Percentiles rank a stretch among this genome's conserved stretches.
These are phyloP conservation scores for Aspergillus tamarii DNA, from an alignment of 2,329 filamentous ascomycete species.

Conservation along the genomic window DNA sequence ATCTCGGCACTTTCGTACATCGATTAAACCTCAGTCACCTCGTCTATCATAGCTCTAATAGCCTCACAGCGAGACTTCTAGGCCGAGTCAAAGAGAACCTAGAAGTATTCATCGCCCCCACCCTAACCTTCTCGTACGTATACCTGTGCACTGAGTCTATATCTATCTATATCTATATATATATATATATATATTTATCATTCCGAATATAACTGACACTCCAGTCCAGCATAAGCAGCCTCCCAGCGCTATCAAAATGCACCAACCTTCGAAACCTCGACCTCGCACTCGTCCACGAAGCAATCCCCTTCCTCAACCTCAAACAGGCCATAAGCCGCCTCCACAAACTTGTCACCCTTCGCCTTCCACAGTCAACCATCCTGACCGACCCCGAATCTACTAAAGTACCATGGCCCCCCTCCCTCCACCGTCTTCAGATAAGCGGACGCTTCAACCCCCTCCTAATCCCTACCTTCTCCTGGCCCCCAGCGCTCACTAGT, in stretches of 20 bases:
- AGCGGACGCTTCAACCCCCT: conserved; percentile 27
- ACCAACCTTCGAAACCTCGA: conserved; percentile 53
- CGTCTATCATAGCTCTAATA: conserved; percentile 63
- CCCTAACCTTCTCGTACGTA: conserved; percentile 58
- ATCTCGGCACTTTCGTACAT: conserved; percentile 54
- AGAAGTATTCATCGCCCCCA: conserved; percentile 60
- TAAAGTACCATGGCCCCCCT: conserved; percentile 30
- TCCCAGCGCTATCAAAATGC: conserved; percentile 61
- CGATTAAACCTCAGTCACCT: conserved; percentile 57
- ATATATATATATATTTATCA: no score
- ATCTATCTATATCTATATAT: not conserved
- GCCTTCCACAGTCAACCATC: conserved; percentile 43
- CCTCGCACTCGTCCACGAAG: conserved; percentile 56
- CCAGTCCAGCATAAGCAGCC: conserved; percentile 52
- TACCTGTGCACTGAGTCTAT: not conserved
- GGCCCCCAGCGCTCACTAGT: conserved; percentile 32
- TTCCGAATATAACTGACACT: not conserved
- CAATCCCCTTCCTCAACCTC: conserved; percentile 53
- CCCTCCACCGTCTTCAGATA: conserved; percentile 27
- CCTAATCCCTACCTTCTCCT: conserved; percentile 28
- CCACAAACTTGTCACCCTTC: conserved; percentile 47
- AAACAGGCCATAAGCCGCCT: conserved; percentile 56
- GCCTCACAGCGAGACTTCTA: conserved; percentile 60
- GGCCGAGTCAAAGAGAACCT: conserved; percentile 57
- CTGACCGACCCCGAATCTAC: conserved; percentile 20